Percentiles rank a stretch among this genome's conserved stretches.
Conservation (phyloP, 805 yeast species). For the Wickerhamiella cacticola region DNA sequence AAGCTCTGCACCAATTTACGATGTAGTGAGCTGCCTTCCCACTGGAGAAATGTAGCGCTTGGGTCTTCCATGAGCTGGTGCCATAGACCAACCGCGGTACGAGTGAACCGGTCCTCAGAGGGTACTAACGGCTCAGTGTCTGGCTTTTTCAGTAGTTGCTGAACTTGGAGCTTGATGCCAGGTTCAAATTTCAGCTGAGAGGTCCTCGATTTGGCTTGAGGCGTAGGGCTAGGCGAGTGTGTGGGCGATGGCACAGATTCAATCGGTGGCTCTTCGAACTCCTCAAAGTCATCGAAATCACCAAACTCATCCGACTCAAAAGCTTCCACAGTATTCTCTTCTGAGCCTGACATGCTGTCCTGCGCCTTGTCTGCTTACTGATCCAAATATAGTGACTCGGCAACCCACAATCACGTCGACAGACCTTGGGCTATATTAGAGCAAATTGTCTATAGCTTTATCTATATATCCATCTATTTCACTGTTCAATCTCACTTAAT, state of each 20-base stretch:
- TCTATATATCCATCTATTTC: too few species aligned
- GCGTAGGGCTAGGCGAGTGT: background rate
- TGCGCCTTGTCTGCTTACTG: constrained; percentile 1
- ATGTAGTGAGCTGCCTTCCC: constrained; percentile 57
- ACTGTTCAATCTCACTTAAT: too few species aligned
- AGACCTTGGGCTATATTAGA: too few species aligned
- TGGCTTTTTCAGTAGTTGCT: background rate
- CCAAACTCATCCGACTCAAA: constrained; percentile 22
- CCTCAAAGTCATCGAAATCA: constrained; percentile 30
- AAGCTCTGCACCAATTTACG: constrained; percentile 50
- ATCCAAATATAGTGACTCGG: too few species aligned
- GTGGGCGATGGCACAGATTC: background rate
- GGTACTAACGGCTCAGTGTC: background rate
- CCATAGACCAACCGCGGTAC: constrained; percentile 30
- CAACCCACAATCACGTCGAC: too few species aligned
- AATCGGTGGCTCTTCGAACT: constrained; percentile 18
- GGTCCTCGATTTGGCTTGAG: background rate
- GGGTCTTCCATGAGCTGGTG: constrained; percentile 39
- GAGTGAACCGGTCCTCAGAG: constrained; percentile 12
- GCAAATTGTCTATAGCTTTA: too few species aligned
- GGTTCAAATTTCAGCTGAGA: background rate
- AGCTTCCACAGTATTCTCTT: background rate
- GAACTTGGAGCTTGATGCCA: constrained; percentile 9
- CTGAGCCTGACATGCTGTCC: background rate
- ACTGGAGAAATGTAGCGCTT: constrained; percentile 46